These are phyloP conservation scores for Bertia moriformis DNA, from an alignment of 2,329 filamentous ascomycete species.

Conservation along the genomic window DNA sequence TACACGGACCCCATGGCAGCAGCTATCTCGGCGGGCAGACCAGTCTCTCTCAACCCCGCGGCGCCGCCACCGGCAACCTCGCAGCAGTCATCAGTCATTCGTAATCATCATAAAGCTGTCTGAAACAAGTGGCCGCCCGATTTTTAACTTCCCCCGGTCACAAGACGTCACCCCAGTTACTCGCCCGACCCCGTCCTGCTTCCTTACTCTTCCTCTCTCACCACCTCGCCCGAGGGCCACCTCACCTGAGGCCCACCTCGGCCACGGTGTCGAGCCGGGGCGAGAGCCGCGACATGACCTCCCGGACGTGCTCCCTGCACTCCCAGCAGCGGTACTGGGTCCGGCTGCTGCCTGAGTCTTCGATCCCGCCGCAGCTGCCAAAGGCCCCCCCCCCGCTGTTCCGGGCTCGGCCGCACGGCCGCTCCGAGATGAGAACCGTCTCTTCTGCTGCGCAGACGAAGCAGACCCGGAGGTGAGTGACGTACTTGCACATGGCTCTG, in stretches of 20 bases:
- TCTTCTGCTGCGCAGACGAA: constrained; percentile 18
- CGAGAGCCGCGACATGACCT: not conserved
- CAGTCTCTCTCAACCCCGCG: too few species aligned
- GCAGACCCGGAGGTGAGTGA: constrained; percentile 21
- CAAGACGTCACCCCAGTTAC: too few species aligned
- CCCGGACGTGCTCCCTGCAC: constrained; percentile 16
- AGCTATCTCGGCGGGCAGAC: too few species aligned
- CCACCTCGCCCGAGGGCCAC: too few species aligned
- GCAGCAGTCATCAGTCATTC: too few species aligned
- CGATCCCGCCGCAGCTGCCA: constrained; percentile 19
- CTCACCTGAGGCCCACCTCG: not conserved
- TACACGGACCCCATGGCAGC: too few species aligned
- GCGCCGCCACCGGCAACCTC: too few species aligned
- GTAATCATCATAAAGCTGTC: too few species aligned
- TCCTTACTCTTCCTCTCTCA: too few species aligned
- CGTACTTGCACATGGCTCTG: constrained; percentile 22
- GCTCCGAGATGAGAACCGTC: constrained; percentile 24
- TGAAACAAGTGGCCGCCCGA: too few species aligned
- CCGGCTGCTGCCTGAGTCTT: constrained; percentile 12
- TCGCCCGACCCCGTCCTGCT: too few species aligned
- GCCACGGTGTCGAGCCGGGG: not conserved
- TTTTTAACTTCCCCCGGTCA: too few species aligned
- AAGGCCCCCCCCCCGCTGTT: constrained; percentile 18
- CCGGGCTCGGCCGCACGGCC: constrained; percentile 15
- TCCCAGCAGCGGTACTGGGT: constrained; percentile 20